Evolutionary conservation across 139 green algal genomes (phyloP).

Genomic region (Chloropicon primus): DNA sequence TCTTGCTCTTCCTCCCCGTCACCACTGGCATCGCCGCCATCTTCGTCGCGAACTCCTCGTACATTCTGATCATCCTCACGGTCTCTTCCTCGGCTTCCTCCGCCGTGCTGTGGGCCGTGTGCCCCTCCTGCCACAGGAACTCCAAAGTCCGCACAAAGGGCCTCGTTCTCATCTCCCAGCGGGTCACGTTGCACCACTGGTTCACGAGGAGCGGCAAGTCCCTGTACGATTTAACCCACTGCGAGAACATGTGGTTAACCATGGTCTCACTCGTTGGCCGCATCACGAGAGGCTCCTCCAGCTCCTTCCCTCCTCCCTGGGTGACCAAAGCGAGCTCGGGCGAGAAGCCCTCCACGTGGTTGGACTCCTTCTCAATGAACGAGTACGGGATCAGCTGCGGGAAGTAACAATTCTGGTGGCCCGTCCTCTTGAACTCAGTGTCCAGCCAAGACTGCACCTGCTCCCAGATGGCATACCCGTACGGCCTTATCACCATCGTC

Average conservation of each 20-base stretch:
- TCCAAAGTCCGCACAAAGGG: conserved; percentile 96
- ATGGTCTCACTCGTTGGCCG: conserved; percentile 95
- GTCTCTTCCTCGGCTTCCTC: conserved; percentile 84
- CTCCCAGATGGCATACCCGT: conserved; percentile 48
- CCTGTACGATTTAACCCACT: conserved; percentile 79
- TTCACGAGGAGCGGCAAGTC: conserved; percentile 95
- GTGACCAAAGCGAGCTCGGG: conserved; percentile 97
- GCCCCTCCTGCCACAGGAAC: conserved; percentile 98
- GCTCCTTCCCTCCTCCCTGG: conserved; percentile 64
- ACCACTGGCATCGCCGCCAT: conserved; percentile 87
- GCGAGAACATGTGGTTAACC: conserved; percentile 96
- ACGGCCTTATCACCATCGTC: conserved; percentile 96
- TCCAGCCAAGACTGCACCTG: conserved; percentile 65
- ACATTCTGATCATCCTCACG: conserved; percentile 41
- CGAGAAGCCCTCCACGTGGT: conserved; percentile 97
- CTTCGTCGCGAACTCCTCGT: conserved; percentile 52
- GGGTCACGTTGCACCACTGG: conserved; percentile 93
- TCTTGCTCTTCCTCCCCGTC: conserved; percentile 71
- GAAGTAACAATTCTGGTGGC: conserved; percentile 91
- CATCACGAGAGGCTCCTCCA: conserved; percentile 95
- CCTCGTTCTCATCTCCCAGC: conserved; percentile 97
- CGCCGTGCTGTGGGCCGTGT: conserved; percentile 90
- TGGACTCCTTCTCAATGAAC: conserved; percentile 96
- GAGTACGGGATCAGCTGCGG: conserved; percentile 88
- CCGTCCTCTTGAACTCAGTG: conserved; percentile 68